These are phyloP conservation scores for Hypoxylon sp. DNA, from an alignment of 2,329 filamentous ascomycete species.

Conservation along the genomic window DNA sequence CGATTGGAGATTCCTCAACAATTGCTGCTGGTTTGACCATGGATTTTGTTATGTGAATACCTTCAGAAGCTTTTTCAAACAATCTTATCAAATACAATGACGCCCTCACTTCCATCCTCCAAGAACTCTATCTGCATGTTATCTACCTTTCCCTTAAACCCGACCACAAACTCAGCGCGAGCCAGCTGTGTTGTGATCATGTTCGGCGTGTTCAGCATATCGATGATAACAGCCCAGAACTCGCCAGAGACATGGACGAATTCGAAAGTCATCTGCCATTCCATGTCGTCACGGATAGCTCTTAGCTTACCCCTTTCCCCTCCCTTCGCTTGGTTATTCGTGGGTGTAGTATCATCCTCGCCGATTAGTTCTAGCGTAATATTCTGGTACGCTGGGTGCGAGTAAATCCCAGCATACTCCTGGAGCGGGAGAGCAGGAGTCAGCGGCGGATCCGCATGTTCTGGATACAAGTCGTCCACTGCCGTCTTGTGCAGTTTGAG, in stretches of 20 bases:
- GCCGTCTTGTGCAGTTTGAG: conserved; percentile 53
- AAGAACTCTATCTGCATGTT: conserved; percentile 54
- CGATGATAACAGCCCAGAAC: conserved; percentile 55
- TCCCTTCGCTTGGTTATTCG: not conserved
- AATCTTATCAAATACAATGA: conserved; percentile 52
- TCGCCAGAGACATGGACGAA: conserved; percentile 58
- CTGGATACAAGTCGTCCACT: conserved; percentile 57
- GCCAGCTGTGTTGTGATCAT: conserved; percentile 50
- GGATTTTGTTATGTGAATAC: no score
- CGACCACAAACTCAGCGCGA: conserved; percentile 54
- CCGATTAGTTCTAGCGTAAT: conserved; percentile 49
- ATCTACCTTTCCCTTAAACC: conserved; percentile 51
- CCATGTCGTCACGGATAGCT: conserved; percentile 52
- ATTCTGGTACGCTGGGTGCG: conserved; percentile 61
- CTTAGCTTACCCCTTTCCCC: conserved; percentile 38
- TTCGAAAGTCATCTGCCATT: conserved; percentile 54
- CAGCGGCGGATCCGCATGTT: conserved; percentile 55
- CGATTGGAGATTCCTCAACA: not conserved
- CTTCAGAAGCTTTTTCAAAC: not conserved
- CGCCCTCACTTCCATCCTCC: conserved; percentile 52
- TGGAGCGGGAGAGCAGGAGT: conserved; percentile 56
- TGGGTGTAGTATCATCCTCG: not conserved
- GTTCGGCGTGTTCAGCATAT: conserved; percentile 49
- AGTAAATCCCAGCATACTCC: conserved; percentile 61
- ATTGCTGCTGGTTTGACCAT: not conserved